Evolutionary conservation across 306 rosid genomes (phyloP).

Genomic region (Castanea mollissima): DNA sequence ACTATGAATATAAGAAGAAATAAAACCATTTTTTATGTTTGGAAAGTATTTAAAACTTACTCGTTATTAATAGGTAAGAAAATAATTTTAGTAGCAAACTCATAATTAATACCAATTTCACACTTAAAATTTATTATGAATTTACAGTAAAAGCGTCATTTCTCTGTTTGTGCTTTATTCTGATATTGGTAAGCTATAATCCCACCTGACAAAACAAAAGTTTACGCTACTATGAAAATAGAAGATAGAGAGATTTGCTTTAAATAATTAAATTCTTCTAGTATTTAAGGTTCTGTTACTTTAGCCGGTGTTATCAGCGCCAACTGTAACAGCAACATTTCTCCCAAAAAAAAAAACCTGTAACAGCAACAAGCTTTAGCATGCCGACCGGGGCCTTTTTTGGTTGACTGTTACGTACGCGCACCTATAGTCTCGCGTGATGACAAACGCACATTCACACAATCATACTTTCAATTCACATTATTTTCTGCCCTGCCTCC

Average conservation of each 20-base stretch:
- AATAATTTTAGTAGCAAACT: rapidly evolving
- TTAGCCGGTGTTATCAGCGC: not conserved
- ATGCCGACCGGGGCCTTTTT: not conserved
- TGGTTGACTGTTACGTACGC: not conserved
- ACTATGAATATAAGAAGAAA: no score
- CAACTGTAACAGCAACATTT: not conserved
- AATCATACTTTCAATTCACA: not conserved
- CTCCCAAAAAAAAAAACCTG: not conserved
- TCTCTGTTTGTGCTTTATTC: no score
- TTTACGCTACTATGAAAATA: not conserved
- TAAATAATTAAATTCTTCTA: not conserved
- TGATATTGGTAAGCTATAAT: no score
- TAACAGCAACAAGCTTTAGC: not conserved
- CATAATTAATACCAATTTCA: no score
- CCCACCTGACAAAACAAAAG: no score
- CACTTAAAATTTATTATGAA: no score
- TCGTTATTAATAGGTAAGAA: no score
- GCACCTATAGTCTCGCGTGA: not conserved
- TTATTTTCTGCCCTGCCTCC: not conserved
- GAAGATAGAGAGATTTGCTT: not conserved
- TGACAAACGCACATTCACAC: not conserved
- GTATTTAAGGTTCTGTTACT: not conserved
- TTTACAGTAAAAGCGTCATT: no score
- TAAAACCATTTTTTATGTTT: no score
- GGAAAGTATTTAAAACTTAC: no score